These are phyloP conservation scores for Picochlorum sp. DNA, from an alignment of 139 green algal genomes.

Conservation along the genomic window DNA sequence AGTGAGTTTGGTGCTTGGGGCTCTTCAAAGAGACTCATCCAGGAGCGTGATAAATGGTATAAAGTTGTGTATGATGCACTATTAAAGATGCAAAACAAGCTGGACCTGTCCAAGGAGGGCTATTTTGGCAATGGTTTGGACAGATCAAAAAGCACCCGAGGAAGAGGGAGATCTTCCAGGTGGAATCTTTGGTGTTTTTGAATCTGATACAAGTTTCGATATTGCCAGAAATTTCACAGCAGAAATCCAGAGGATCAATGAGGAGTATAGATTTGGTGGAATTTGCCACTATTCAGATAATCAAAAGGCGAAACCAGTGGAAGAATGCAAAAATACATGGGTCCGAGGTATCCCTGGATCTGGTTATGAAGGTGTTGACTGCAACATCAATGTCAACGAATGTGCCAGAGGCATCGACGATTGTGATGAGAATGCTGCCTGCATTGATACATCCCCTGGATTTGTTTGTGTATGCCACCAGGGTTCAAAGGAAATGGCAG, in stretches of 20 bases:
- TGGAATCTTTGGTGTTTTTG: slow-evolving; percentile 31
- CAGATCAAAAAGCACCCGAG: slow-evolving; percentile 35
- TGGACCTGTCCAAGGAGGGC: slow-evolving; percentile 29
- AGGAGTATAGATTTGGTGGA: background rate
- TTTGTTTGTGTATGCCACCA: slow-evolving; percentile 40
- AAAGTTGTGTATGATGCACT: slow-evolving; percentile 7
- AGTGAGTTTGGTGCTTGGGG: slow-evolving; percentile 37
- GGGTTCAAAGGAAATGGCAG: slow-evolving; percentile 31
- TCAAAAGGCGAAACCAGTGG: background rate
- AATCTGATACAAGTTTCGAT: slow-evolving; percentile 19
- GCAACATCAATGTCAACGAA: slow-evolving; percentile 48
- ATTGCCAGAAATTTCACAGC: slow-evolving; percentile 12
- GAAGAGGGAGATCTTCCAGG: slow-evolving; percentile 24
- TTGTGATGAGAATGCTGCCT: slow-evolving; percentile 35
- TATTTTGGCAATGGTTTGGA: slow-evolving; percentile 55
- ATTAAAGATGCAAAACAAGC: slow-evolving; percentile 10
- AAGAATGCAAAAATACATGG: slow-evolving; percentile 3
- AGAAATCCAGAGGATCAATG: slow-evolving; percentile 17
- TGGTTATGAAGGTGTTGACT: slow-evolving; percentile 31
- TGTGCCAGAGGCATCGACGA: slow-evolving; percentile 29
- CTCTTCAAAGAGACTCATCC: background rate
- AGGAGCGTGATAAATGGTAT: slow-evolving; percentile 13
- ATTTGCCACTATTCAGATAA: background rate
- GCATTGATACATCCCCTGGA: slow-evolving; percentile 34
- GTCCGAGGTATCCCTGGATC: slow-evolving; percentile 12